Base-by-base conservation (phyloP, 805 yeast species). In the Candida silvatica region DNA sequence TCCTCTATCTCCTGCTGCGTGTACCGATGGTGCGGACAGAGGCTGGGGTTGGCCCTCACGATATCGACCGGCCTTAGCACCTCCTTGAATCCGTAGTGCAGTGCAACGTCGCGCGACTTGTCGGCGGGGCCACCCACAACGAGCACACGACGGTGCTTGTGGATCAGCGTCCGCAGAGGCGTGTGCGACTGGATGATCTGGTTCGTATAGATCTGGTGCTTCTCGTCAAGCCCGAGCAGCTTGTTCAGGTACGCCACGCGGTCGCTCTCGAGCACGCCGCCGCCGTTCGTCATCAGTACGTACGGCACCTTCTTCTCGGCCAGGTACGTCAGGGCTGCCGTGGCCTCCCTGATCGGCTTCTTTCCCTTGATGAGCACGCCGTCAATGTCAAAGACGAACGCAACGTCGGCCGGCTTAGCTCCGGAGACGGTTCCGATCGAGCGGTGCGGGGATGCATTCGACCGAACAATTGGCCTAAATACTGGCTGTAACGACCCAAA, bases 111-210 rank as follows among this genome's bases (percentile, higher is more conserved):
- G 29, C 94, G 67, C n/a, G 84, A 77, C 42, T 76, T 79, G 46
- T 79, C 84, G 3, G 68, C 71, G 8, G 71, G 76, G 4, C 94
- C 94, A n/a, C 97, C 97, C 15, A 87, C 80, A 3, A 83, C 85
- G 38, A 88, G 59, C 5, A 88, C 87, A 12, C 85, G 62, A 32
- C 71, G 58, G 42, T 66, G 76, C 31, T 67, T 62, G 7, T 64
- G 58, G 4, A 69, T 72, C 34, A 83, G 59, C 0, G 77, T 68
- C 43, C 70, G 71, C 67, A 80, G 76, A 1, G 96, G 96, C 0
- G 97, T 86, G 53, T 88, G 97, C 27, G 90, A 76, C 56, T 83
- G 94, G 14, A 88, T 76, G 29, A 88, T 63, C 48, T 87, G 95
- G 29, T 64, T 56, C 3, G 75, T 68, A 20, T 69, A 59, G n/a